phyloP scores from a whole-genome alignment of 1,139 yeast genomes.

The Yamadazyma sp. region DNA sequence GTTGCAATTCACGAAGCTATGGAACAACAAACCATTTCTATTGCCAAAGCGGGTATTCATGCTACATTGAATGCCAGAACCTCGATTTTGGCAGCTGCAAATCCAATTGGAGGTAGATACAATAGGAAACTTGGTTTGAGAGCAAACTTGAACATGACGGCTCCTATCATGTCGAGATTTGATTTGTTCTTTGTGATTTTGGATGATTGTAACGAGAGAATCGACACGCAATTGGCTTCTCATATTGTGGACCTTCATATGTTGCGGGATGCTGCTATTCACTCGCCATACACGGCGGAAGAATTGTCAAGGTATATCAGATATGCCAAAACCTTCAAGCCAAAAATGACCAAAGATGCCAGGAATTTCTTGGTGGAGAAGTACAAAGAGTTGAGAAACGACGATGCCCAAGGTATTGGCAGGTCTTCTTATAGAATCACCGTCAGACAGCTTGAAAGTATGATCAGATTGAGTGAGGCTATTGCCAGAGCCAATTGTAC shows the following conservation, averaged over 20 bases:
- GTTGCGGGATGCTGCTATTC: constrained; percentile 85
- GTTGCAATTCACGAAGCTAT: constrained; percentile 99
- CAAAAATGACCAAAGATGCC: constrained; percentile 81
- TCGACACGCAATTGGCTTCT: constrained; percentile 85
- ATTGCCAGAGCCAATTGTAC: constrained; percentile 97
- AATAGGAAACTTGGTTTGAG: constrained; percentile 82
- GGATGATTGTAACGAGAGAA: constrained; percentile 91
- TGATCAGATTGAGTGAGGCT: constrained; percentile 93
- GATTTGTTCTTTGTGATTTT: constrained; percentile 92
- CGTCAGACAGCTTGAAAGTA: constrained; percentile 92
- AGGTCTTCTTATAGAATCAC: constrained; percentile 89
- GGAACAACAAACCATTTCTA: constrained; percentile 98
- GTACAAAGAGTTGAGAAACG: constrained; percentile 84
- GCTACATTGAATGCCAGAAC: constrained; percentile 97
- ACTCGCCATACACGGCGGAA: constrained; percentile 88
- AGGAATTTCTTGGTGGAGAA: constrained; percentile 73
- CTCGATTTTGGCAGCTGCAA: constrained; percentile 95
- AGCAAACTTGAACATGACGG: constrained; percentile 94
- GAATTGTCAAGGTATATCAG: constrained; percentile 85
- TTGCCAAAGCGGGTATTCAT: constrained; percentile 97
- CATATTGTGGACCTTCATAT: constrained; percentile 94
- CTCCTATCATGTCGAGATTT: constrained; percentile 98
- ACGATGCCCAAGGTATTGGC: constrained; percentile 91
- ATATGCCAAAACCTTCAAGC: constrained; percentile 92
- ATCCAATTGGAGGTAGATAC: constrained; percentile 94